Evolutionary conservation across 495 filamentous ascomycete genomes (phyloP).

Genomic region (Bombardia bombarda): DNA sequence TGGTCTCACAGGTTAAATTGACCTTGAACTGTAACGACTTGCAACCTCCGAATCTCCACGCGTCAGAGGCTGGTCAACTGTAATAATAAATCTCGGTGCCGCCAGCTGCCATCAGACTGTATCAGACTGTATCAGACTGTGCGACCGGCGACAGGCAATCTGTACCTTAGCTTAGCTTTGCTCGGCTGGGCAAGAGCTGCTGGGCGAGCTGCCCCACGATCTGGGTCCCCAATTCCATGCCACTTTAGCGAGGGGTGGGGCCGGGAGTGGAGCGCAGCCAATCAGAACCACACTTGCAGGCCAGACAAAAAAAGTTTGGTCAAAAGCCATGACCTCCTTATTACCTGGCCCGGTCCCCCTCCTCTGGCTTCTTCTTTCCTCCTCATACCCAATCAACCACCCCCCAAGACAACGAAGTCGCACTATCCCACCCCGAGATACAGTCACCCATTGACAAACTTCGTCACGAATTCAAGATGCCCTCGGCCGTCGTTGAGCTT

Average conservation of each 20-base stretch:
- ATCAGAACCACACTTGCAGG: conserved; percentile 7
- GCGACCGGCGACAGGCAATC: not conserved
- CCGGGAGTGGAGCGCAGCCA: too few relatives aligned
- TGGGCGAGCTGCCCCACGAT: conserved; percentile 14
- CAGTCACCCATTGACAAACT: conserved; percentile 42
- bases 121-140: too few relatives aligned
- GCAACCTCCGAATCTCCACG: too few relatives aligned
- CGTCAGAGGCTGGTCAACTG: too few relatives aligned
- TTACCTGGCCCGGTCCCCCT: conserved; percentile 22
- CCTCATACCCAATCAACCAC: conserved; percentile 25
- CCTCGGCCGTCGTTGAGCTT: conserved; percentile 89
- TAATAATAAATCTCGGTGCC: too few relatives aligned
- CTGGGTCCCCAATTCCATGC: conserved; percentile 1
- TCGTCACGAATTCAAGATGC: conserved; percentile 75
- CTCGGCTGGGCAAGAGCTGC: too few relatives aligned
- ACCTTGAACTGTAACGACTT: too few relatives aligned
- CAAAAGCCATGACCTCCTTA: conserved; percentile 25
- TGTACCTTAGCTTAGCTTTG: not conserved
- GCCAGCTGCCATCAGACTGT: too few relatives aligned
- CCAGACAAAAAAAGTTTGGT: conserved; percentile 28
- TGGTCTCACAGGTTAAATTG: too few relatives aligned
- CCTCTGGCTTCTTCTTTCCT: conserved; percentile 28
- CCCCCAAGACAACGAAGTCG: conserved; percentile 62
- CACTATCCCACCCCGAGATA: conserved; percentile 39
- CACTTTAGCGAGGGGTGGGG: too few relatives aligned